phyloP scores from a whole-genome alignment of 2,329 filamentous ascomycete species.

The Didymella lethalis region DNA sequence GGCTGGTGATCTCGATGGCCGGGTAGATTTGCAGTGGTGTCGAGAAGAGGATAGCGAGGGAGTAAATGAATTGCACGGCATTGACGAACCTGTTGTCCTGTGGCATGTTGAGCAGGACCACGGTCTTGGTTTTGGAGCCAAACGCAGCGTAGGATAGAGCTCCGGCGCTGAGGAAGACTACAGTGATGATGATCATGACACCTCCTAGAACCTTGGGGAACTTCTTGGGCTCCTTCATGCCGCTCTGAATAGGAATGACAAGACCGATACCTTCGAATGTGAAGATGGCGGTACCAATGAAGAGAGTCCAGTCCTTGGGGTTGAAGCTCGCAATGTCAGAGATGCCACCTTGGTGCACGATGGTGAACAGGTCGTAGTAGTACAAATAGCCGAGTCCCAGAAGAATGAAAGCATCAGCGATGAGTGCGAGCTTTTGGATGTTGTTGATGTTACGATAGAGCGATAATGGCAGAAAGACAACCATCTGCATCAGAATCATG shows the following conservation, averaged over 20 bases:
- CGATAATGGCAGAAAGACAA: conserved; percentile 93
- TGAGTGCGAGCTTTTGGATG: conserved; percentile 90
- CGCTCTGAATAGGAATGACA: conserved; percentile 97
- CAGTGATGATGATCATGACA: conserved; percentile 95
- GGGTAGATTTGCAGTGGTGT: conserved; percentile 98
- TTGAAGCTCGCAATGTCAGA: conserved; percentile 93
- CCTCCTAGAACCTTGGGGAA: conserved; percentile 87
- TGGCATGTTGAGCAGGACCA: conserved; percentile 93
- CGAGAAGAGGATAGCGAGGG: conserved; percentile 93
- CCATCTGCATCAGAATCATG: conserved; percentile 92
- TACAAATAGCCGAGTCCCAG: conserved; percentile 92
- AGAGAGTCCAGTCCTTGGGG: conserved; percentile 89
- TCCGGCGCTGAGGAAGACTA: conserved; percentile 89
- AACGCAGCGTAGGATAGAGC: conserved; percentile 96
- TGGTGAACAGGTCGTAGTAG: conserved; percentile 90
- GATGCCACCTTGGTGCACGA: conserved; percentile 74
- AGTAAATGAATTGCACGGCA: conserved; percentile 94
- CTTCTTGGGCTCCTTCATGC: conserved; percentile 89
- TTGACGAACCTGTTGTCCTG: conserved; percentile 97
- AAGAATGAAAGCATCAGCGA: conserved; percentile 94
- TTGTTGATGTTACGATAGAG: conserved; percentile 97
- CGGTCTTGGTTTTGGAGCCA: conserved; percentile 92
- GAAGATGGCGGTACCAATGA: conserved; percentile 98
- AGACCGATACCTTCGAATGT: conserved; percentile 98
- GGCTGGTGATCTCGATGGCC: conserved; percentile 94